These are phyloP conservation scores for Bipolaris gigantea DNA, from an alignment of 2,329 filamentous ascomycete genomes.

Conservation along the genomic window DNA sequence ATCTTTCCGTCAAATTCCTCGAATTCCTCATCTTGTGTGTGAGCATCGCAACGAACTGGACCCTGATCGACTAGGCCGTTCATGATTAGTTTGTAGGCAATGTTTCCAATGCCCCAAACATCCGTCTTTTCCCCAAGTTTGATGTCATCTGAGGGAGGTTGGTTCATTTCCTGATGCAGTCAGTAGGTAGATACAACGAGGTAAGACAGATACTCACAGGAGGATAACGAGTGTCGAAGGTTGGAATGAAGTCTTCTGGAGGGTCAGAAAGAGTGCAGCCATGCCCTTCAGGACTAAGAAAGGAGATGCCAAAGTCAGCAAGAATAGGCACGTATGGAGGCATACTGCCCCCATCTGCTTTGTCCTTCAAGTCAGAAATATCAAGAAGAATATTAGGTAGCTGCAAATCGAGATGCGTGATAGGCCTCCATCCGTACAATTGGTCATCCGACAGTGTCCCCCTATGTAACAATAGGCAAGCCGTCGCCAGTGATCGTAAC, in stretches of 20 bases:
- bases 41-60: not conserved
- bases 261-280: not conserved
- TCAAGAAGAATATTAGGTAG: not conserved
- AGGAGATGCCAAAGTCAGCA: slow-evolving; percentile 1
- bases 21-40: not conserved
- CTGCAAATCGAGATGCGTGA: not conserved
- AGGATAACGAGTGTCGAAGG: not conserved
- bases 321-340: not conserved
- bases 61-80: not conserved
- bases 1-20: not conserved
- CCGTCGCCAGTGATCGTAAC: not conserved
- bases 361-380: not conserved
- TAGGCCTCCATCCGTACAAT: not conserved
- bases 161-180: not conserved
- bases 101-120: slow-evolving; percentile 2
- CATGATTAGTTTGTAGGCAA: not conserved
- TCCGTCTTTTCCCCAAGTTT: slow-evolving; percentile 1
- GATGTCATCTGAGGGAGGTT: not conserved
- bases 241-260: not conserved
- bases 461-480: not conserved
- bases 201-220: not conserved
- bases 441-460: not conserved
- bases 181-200: not conserved
- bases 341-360: not conserved
- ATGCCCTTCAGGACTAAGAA: not conserved